Evolutionary conservation across 768 basidiomycete species (phyloP).

Genomic region (Chalciporus chontae): DNA sequence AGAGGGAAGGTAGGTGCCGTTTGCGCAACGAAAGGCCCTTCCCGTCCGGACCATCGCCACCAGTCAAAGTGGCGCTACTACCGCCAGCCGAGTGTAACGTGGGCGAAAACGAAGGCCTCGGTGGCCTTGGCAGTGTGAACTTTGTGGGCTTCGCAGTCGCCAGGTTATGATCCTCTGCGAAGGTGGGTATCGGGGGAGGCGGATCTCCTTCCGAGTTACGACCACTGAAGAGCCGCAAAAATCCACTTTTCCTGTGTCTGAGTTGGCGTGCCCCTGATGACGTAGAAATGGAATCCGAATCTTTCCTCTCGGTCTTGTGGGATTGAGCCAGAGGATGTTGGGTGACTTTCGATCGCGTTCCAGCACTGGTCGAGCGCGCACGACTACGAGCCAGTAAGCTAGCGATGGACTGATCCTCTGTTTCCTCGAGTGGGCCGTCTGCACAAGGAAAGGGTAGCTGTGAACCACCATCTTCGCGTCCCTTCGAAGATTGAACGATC

Average conservation of each 20-base stretch:
- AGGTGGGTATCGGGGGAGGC: slow-evolving; percentile 57
- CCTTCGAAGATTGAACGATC: slow-evolving; percentile 23
- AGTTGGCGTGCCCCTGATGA: slow-evolving; percentile 38
- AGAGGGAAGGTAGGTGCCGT: slow-evolving; percentile 28
- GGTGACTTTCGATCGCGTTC: slow-evolving; percentile 43
- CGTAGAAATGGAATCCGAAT: slow-evolving; percentile 35
- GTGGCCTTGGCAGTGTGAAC: slow-evolving; percentile 32
- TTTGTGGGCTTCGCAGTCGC: slow-evolving; percentile 29
- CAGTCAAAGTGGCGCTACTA: slow-evolving; percentile 16
- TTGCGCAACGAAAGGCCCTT: slow-evolving; percentile 24
- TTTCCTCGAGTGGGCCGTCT: slow-evolving; percentile 26
- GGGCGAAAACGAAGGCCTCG: slow-evolving; percentile 41
- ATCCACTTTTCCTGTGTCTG: slow-evolving; percentile 78
- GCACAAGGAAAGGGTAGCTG: slow-evolving; percentile 32
- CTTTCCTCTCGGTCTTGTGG: slow-evolving; percentile 41
- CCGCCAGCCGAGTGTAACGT: slow-evolving; percentile 26
- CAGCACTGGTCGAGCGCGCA: slow-evolving; percentile 61
- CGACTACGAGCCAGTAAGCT: slow-evolving; percentile 33
- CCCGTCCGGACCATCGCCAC: slow-evolving; percentile 15
- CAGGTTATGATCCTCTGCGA: slow-evolving; percentile 34
- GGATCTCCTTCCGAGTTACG: slow-evolving; percentile 32
- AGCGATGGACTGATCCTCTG: slow-evolving; percentile 15
- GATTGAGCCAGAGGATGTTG: slow-evolving; percentile 34
- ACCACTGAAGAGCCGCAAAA: slow-evolving; percentile 73
- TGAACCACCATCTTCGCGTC: slow-evolving; percentile 22